Percentiles rank a stretch among this genome's conserved stretches.
These are phyloP conservation scores for Colletotrichum scovillei DNA, from an alignment of 2,329 filamentous ascomycete species.

Conservation along the genomic window DNA sequence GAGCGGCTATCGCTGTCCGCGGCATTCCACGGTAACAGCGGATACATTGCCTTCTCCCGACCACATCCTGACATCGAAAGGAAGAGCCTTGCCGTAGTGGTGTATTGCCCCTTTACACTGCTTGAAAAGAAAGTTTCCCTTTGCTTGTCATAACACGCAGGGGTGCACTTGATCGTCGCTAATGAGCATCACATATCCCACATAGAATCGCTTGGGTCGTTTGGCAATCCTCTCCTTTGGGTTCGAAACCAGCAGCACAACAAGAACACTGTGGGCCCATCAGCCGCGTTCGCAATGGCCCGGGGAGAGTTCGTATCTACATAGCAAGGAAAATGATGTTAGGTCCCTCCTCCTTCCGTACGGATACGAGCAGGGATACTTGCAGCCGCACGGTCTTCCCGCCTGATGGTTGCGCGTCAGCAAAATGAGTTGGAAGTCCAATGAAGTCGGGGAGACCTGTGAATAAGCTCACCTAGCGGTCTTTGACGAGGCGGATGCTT, in stretches of 20 bases:
- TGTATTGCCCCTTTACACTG: slow-evolving; percentile 16
- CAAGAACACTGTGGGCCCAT: neutral
- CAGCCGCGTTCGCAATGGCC: neutral
- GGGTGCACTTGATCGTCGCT: neutral
- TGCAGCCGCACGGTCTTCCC: slow-evolving; percentile 12
- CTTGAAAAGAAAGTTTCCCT: neutral
- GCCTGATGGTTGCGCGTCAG: slow-evolving; percentile 8
- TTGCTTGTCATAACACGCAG: slow-evolving; percentile 10
- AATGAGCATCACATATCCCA: neutral
- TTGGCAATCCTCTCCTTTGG: neutral
- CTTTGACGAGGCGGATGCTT: neutral
- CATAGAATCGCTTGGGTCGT: neutral
- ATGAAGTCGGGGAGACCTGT: no score
- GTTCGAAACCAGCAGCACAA: neutral
- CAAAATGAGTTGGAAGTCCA: neutral
- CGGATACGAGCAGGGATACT: slow-evolving; percentile 1
- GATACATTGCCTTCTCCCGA: neutral
- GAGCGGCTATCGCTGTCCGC: neutral
- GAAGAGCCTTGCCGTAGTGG: neutral
- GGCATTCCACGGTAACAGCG: neutral
- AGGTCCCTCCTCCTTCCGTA: neutral
- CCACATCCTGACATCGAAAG: neutral
- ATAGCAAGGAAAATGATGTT: neutral
- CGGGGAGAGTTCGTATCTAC: neutral
- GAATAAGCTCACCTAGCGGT: no score